A percentile compares a stretch with the other conserved stretches of the same genome.
These are phyloP conservation scores for Intubia oerlemansii DNA, from an alignment of 2,329 filamentous ascomycete species.

Conservation along the genomic window DNA sequence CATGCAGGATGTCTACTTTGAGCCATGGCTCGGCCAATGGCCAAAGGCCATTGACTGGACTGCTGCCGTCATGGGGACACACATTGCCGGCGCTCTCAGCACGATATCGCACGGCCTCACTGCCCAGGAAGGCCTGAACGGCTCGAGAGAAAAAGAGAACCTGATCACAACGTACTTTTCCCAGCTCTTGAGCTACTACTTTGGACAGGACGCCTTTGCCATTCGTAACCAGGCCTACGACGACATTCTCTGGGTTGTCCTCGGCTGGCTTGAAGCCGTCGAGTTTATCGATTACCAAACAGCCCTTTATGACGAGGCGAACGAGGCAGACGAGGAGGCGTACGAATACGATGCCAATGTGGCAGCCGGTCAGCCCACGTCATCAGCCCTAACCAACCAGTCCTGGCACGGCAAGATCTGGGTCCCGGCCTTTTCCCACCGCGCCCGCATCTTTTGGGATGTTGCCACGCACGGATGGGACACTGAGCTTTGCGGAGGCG, in stretches of 20 bases:
- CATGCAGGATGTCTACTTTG: constrained; percentile 63
- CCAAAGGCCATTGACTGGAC: constrained; percentile 86
- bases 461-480: constrained; percentile 66
- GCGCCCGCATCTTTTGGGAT: constrained; percentile 71
- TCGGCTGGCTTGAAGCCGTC: constrained; percentile 72
- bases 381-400: constrained; percentile 15
- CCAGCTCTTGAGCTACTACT: constrained; percentile 60
- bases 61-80: constrained; percentile 61
- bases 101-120: constrained; percentile 43
- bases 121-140: constrained; percentile 18
- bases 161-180: constrained; percentile 67
- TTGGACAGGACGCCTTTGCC: constrained; percentile 59
- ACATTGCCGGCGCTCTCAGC: constrained; percentile 50
- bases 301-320: constrained; percentile 30
- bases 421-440: constrained; percentile 56
- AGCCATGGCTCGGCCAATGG: constrained; percentile 61
- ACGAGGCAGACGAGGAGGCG: not conserved
- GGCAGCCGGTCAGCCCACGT: too few relatives aligned
- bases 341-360: not conserved
- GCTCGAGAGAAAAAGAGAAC: constrained; percentile 48
- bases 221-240: constrained; percentile 64
- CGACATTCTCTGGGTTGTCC: constrained; percentile 87
- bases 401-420: constrained; percentile 64
- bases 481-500: constrained; percentile 56
- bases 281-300: constrained; percentile 57